These are phyloP conservation scores for Plasmodium fragile DNA, from an alignment of 169 alveolate genomes.

Conservation along the genomic window DNA sequence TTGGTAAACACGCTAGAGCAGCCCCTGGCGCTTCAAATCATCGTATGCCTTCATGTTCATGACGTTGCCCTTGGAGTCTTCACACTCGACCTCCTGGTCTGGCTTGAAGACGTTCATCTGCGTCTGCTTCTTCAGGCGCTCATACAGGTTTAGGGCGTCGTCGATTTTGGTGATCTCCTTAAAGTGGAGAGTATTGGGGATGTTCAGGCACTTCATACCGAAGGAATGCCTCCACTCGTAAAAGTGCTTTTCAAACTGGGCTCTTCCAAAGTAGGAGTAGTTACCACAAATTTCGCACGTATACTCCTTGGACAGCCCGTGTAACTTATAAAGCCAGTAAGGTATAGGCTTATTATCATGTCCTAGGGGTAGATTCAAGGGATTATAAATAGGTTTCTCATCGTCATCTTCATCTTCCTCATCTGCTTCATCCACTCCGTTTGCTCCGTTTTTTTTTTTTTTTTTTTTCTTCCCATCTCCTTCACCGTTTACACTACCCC, in stretches of 20 bases:
- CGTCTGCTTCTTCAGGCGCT: slow-evolving; percentile 93
- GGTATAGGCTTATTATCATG: slow-evolving; percentile 99
- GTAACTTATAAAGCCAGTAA: slow-evolving; percentile 99
- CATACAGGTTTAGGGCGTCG: slow-evolving; percentile 93
- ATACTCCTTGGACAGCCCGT: slow-evolving; percentile 98
- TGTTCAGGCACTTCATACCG: slow-evolving; percentile 98
- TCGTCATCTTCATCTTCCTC: slow-evolving; percentile 91
- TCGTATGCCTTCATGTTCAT: slow-evolving; percentile 93
- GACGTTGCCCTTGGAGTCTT: slow-evolving; percentile 98
- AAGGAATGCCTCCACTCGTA: slow-evolving; percentile 99
- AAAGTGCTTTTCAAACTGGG: slow-evolving; percentile 99
- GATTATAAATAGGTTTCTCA: slow-evolving; percentile 96
- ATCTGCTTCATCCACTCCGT: slow-evolving; percentile 86
- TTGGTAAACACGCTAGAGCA: slow-evolving; percentile 79
- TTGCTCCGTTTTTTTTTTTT: slow-evolving; percentile 85
- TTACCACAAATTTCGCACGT: slow-evolving; percentile 99
- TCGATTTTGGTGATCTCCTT: slow-evolving; percentile 88
- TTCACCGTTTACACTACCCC: slow-evolving; percentile 70
- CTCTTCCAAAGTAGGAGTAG: slow-evolving; percentile 99
- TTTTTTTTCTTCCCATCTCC: slow-evolving; percentile 89
- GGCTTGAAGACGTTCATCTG: slow-evolving; percentile 91
- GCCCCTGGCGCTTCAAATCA: slow-evolving; percentile 95
- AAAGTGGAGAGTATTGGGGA: slow-evolving; percentile 99
- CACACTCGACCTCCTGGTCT: slow-evolving; percentile 96
- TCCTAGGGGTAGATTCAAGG: slow-evolving; percentile 97